These are phyloP conservation scores for Panicum hallii DNA, from an alignment of 202 grass and related monocot genomes.

Conservation along the genomic window DNA sequence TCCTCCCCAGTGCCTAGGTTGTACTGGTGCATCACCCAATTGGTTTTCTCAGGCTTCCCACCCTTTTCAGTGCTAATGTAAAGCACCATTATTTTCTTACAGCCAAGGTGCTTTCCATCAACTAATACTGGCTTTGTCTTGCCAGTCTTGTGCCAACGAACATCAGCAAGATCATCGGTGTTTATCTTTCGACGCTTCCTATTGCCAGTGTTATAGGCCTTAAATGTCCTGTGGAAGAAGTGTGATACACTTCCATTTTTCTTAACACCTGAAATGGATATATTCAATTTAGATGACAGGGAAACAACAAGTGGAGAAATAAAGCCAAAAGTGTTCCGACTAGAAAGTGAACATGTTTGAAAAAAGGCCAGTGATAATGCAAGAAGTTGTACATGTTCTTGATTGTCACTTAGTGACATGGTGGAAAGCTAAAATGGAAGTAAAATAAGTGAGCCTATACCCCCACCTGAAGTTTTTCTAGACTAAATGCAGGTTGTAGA, in stretches of 20 bases:
- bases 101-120: conserved; percentile 74
- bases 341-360: conserved; percentile 10
- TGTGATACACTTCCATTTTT: conserved; percentile 89
- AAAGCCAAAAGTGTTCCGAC: conserved; percentile 27
- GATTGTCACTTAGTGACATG: neutral
- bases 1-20: conserved; percentile 89
- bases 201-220: conserved; percentile 92
- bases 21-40: conserved; percentile 99
- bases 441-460: conserved; percentile 1
- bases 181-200: conserved; percentile 96
- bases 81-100: conserved; percentile 98
- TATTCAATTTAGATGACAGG: conserved; percentile 11
- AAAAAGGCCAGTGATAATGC: neutral
- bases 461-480: neutral
- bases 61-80: conserved; percentile 79
- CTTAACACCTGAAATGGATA: conserved; percentile 73
- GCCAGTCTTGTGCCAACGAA: conserved; percentile 98
- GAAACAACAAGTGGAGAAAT: conserved; percentile 7
- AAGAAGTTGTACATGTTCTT: conserved; percentile 21
- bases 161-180: conserved; percentile 61
- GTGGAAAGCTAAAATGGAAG: conserved; percentile 16
- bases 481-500: neutral
- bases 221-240: conserved; percentile 95
- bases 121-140: conserved; percentile 89
- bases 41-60: conserved; percentile 82